Base-by-base conservation (phyloP, 106 monocot genomes). In the Hemerocallis citrina region DNA sequence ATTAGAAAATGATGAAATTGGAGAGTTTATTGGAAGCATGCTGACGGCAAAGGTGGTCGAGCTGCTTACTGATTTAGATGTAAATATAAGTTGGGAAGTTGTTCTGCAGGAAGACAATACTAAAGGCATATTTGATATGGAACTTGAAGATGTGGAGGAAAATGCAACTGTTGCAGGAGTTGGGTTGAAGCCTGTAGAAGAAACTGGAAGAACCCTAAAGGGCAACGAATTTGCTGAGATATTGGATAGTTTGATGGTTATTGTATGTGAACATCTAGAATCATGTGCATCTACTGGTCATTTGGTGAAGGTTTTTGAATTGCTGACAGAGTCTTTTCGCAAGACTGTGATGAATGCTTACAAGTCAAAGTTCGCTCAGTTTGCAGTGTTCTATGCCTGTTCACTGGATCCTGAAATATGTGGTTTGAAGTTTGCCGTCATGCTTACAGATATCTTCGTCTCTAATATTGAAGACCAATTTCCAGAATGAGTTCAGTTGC, bases 321-420 rank as follows among this genome's bases (percentile, higher is more conserved):
- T 62, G 54, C 82, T 98, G 29, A 45, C 61, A 27, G 79, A 85
- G 51, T 77, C 85, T 36, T 92, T 98, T 57, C 62, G 50, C 20
- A 79, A 67, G 56, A 77, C 88, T 55, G 68, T 98, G 51, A 48
- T 98, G 55, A 98, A 75, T 75, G 81, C 91, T 59, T 72, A 98
- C 58, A 98, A 85, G 75, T 88, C 92, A 60, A 98, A 92, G 60
- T 87, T 87, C 72, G 65, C 74, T 62, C 96, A 96, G 96, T 99
- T 99, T 77, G 38, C 92, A 33, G 74, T 99, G 73, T 99, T 99
- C 62, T 92, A 92, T 76, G 86, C 92, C 5, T 92, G 98, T 68
- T 99, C 98, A 21, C 63, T 99, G 77, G 82, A 99, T 69, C 92
- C 91, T 59, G 88, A 92, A 38, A 64, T 41, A 33, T 92, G 75